Evolutionary conservation across 2,329 filamentous ascomycete species (phyloP), one percentile per base, ranked within the genome.

Genomic region (Epichloe scottii): DNA sequence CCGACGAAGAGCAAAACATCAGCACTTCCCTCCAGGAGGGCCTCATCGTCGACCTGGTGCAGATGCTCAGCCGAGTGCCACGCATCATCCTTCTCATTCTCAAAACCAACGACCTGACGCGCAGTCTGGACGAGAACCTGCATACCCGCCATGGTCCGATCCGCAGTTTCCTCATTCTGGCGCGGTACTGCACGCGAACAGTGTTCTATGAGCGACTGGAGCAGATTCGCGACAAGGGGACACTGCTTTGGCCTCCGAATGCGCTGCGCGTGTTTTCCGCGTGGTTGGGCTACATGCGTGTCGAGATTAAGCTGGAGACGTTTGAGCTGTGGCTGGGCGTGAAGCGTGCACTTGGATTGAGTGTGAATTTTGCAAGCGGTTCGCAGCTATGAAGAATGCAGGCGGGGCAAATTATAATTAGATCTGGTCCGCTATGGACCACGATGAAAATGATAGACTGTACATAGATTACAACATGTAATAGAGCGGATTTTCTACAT

Each of bases 31-130:
- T 98, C 53, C 86, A 89, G 46, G 89, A 96, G 51, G 91, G 91
- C 10, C 79, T 98, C 64, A 75, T 98, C 38, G 86, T 87, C 54
- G 85, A 96, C 60, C 75, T 98, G 6, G 88, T 98, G 7, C 84
- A 90, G 58, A 74, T 98, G 57, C 79, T 98, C 5, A 88, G 89
- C 46, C 81, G 88, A 60, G 90, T 98, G 6, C 93, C 93, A 0
- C 76, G 89, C 43, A 88, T 98, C 57, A 95, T 98, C 50, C 76
- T 98, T 12, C 74, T 98, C 30, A 97, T 98, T 58, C 76, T 98
- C 55, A 98, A 98, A 71, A 98, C 93, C 2, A 98, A 98, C 65
- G 93, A 98, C 68, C 73, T 98, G 39, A 98, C 93, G 15, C 82
- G 93, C 56, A 93, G 85, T 60, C 77, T 98, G 17, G 93, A 98